Conservation (phyloP, 2,329 filamentous ascomycete genomes). For the Reticulascus tulasneorum region DNA sequence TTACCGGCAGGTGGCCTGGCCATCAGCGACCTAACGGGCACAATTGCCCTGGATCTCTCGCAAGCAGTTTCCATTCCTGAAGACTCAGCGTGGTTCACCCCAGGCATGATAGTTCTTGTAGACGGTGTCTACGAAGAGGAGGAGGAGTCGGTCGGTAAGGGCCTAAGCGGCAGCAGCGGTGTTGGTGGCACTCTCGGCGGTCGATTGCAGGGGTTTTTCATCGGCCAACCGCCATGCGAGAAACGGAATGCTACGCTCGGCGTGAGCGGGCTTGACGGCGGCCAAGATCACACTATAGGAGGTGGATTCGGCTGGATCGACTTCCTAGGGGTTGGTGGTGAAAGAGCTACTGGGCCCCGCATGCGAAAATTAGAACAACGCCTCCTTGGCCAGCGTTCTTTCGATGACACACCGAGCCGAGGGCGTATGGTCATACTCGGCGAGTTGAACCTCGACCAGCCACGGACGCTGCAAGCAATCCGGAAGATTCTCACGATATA, state of each 20-base stretch:
- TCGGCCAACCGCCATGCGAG: conserved; percentile 89
- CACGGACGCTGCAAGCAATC: conserved; percentile 75
- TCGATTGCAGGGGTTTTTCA: conserved; percentile 82
- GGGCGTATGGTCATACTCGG: conserved; percentile 71
- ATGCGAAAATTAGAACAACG: conserved; percentile 79
- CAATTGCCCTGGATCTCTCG: conserved; percentile 76
- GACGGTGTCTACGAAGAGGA: conserved; percentile 98
- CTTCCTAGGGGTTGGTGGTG: conserved; percentile 87
- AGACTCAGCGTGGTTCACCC: conserved; percentile 85
- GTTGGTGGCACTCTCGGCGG: conserved; percentile 91
- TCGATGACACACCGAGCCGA: conserved; percentile 32
- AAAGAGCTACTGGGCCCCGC: conserved; percentile 73
- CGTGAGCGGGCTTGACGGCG: conserved; percentile 56
- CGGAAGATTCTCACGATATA: conserved; percentile 75
- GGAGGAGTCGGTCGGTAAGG: conserved; percentile 64
- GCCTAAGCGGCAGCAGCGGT: conserved; percentile 71
- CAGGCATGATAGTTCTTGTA: conserved; percentile 92
- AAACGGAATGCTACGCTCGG: conserved; percentile 76
- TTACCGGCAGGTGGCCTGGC: conserved; percentile 79
- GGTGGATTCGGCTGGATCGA: conserved; percentile 96
- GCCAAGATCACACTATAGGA: conserved; percentile 59
- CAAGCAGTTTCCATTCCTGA: conserved; percentile 79
- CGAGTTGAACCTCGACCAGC: conserved; percentile 82
- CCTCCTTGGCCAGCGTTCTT: conserved; percentile 46
- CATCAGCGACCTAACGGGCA: conserved; percentile 82